A percentile compares a stretch with the other conserved stretches of the same genome.
phyloP scores from a whole-genome alignment of 495 filamentous ascomycete species.

The Penicillium maclennaniae region DNA sequence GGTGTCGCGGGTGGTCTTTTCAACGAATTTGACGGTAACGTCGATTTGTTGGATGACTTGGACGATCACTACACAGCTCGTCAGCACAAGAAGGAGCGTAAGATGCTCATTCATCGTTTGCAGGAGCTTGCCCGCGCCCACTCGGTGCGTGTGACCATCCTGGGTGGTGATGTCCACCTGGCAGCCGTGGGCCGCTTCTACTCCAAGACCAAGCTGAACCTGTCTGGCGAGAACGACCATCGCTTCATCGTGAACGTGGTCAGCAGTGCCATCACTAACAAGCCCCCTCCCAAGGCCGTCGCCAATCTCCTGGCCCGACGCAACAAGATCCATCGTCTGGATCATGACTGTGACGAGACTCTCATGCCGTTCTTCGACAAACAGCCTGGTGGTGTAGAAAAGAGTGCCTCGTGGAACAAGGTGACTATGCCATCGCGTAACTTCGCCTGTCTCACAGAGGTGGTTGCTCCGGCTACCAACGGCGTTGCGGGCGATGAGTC shows the following conservation, averaged over 20 bases:
- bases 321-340: slow-evolving; percentile 93
- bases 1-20: slow-evolving; percentile 81
- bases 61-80: slow-evolving; percentile 94
- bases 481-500: slow-evolving; percentile 14
- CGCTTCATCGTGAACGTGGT: slow-evolving; percentile 74
- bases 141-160: slow-evolving; percentile 76
- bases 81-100: slow-evolving; percentile 86
- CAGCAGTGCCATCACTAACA: slow-evolving; percentile 83
- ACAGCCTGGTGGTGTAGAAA: slow-evolving; percentile 67
- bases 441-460: slow-evolving; percentile 77
- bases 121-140: slow-evolving; percentile 68
- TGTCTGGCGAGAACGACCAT: slow-evolving; percentile 59
- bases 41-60: slow-evolving; percentile 88
- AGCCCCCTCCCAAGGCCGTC: slow-evolving; percentile 85
- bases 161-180: slow-evolving; percentile 77
- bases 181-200: slow-evolving; percentile 75
- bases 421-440: slow-evolving; percentile 90
- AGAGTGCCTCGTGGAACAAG: slow-evolving; percentile 66
- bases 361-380: slow-evolving; percentile 80
- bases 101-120: slow-evolving; percentile 65
- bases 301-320: slow-evolving; percentile 78
- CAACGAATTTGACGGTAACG: slow-evolving; percentile 87
- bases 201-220: slow-evolving; percentile 57
- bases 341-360: slow-evolving; percentile 80
- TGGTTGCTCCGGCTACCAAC: slow-evolving; percentile 30